These are phyloP conservation scores for Trichoderma afroharzianum DNA, from an alignment of 2,329 filamentous ascomycete species.

Conservation along the genomic window DNA sequence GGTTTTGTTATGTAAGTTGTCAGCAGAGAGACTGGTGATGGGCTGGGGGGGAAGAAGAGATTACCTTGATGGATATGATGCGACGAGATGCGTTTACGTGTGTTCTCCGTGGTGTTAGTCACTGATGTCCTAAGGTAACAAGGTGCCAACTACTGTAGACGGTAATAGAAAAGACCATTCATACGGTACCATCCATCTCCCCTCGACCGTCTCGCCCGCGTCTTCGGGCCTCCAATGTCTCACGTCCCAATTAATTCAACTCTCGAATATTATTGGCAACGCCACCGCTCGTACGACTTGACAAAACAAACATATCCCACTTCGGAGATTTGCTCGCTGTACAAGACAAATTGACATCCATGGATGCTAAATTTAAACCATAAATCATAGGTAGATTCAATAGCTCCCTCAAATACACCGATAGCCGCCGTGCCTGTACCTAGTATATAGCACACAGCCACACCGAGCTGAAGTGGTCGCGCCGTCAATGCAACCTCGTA, in stretches of 20 bases:
- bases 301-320: not conserved
- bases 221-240: not conserved
- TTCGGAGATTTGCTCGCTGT: not conserved
- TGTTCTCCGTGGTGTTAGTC: not conserved
- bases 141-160: not conserved
- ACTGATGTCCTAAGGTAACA: no score
- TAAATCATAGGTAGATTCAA: no score
- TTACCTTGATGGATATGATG: not conserved
- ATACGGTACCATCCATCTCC: not conserved
- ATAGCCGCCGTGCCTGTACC: not conserved
- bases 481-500: not conserved
- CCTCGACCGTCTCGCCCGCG: not conserved
- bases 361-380: not conserved
- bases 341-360: not conserved
- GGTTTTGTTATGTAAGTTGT: not conserved
- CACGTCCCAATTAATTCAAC: no score
- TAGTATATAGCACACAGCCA: no score
- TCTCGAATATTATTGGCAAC: not conserved
- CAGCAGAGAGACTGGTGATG: no score
- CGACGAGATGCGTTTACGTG: not conserved
- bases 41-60: not conserved
- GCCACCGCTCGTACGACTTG: not conserved
- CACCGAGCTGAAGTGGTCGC: not conserved
- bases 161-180: no score
- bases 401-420: not conserved